phyloP scores from a whole-genome alignment of 495 filamentous ascomycete genomes.

The Aspergillus steynii region DNA sequence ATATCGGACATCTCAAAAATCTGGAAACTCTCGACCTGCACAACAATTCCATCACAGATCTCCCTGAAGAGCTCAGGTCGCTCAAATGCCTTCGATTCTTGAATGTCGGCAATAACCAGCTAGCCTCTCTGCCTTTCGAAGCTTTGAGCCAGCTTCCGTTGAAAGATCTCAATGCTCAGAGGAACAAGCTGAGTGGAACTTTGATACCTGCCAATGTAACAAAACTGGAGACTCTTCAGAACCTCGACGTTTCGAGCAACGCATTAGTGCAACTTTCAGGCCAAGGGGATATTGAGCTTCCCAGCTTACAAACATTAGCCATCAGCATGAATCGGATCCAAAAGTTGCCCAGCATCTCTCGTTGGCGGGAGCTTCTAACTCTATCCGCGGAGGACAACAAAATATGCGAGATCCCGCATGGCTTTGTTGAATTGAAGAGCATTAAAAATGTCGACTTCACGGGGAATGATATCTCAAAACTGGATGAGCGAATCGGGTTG shows the following conservation, averaged over 20 bases:
- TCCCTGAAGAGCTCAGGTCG: conserved; percentile 67
- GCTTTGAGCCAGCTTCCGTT: conserved; percentile 66
- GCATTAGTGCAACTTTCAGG: conserved; percentile 59
- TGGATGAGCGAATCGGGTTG: conserved; percentile 75
- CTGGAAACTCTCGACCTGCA: conserved; percentile 82
- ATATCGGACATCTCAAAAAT: conserved; percentile 58
- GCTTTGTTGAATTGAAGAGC: conserved; percentile 64
- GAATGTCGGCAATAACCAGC: conserved; percentile 74
- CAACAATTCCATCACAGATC: conserved; percentile 71
- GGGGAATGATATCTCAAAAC: conserved; percentile 72
- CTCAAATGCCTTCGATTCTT: conserved; percentile 69
- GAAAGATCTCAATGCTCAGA: conserved; percentile 71
- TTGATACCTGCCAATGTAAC: conserved; percentile 64
- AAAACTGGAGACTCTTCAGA: conserved; percentile 62
- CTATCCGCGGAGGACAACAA: conserved; percentile 80
- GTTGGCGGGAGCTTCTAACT: conserved; percentile 70
- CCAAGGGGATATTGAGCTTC: conserved; percentile 56
- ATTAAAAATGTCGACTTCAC: conserved; percentile 78
- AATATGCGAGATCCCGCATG: conserved; percentile 69
- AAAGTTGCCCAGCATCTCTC: conserved; percentile 64
- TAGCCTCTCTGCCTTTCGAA: conserved; percentile 69
- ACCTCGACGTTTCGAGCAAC: conserved; percentile 76
- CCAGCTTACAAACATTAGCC: conserved; percentile 70
- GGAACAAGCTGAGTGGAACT: conserved; percentile 73
- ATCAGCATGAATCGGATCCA: conserved; percentile 76